These are phyloP conservation scores for Tetracladium marchalianum DNA, from an alignment of 495 filamentous ascomycete species.

Conservation along the genomic window DNA sequence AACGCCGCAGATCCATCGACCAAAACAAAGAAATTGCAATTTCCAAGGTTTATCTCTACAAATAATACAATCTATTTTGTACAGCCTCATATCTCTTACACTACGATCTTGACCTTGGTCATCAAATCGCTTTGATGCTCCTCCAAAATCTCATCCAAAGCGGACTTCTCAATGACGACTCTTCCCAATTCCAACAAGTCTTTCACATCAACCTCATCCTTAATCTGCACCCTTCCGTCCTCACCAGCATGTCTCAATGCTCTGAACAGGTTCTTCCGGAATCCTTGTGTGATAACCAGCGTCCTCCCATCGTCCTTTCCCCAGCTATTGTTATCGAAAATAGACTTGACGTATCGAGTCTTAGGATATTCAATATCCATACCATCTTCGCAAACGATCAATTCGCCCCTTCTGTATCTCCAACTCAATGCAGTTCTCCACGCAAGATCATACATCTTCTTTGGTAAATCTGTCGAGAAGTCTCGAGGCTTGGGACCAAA, in stretches of 20 bases:
- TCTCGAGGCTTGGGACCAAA: slow-evolving; percentile 75
- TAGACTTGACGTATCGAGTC: slow-evolving; percentile 47
- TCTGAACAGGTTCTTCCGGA: slow-evolving; percentile 41
- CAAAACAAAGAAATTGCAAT: slow-evolving; percentile 96
- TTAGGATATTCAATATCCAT: slow-evolving; percentile 49
- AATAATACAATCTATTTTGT: slow-evolving; percentile 11
- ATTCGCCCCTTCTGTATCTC: slow-evolving; percentile 73
- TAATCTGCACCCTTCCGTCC: slow-evolving; percentile 56
- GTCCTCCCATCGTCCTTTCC: slow-evolving; percentile 59
- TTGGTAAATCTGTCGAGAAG: slow-evolving; percentile 72
- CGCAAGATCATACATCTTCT: slow-evolving; percentile 90
- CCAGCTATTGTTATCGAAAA: slow-evolving; percentile 66
- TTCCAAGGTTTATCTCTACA: slow-evolving; percentile 32
- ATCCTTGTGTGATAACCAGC: slow-evolving; percentile 60
- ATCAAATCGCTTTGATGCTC: slow-evolving; percentile 68
- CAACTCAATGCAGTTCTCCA: slow-evolving; percentile 93
- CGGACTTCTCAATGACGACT: slow-evolving; percentile 76
- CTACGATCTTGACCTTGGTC: slow-evolving; percentile 23
- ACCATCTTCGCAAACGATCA: slow-evolving; percentile 70
- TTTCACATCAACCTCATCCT: slow-evolving; percentile 83
- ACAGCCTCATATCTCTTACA: slow-evolving; percentile 5
- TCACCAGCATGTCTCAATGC: slow-evolving; percentile 50
- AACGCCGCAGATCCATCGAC: no score
- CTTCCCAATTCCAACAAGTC: slow-evolving; percentile 76
- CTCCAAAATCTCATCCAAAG: slow-evolving; percentile 64